Conservation (phyloP, 345 rosid species). For the Citrus maxima region DNA sequence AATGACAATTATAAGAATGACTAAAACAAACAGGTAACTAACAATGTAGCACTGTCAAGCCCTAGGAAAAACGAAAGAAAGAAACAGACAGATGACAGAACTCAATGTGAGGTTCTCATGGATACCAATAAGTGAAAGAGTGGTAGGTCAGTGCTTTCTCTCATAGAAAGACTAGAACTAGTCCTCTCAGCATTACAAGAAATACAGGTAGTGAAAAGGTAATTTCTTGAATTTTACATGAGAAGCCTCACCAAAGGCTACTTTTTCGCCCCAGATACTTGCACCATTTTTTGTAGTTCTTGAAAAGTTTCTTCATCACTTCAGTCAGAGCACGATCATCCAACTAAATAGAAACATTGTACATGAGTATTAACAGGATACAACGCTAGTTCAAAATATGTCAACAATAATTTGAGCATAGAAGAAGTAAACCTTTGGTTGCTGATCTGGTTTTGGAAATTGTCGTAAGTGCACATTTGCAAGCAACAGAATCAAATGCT, state of each 20-base stretch:
- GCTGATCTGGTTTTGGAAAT: conserved; percentile 49
- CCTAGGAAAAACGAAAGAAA: not conserved
- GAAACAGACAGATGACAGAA: not conserved
- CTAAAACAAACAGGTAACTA: not conserved
- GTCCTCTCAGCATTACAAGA: not conserved
- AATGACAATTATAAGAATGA: not conserved
- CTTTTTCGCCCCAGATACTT: conserved; percentile 62
- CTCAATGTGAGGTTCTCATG: not conserved
- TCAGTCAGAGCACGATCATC: conserved; percentile 55
- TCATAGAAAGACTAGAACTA: not conserved
- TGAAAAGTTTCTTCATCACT: conserved; percentile 59
- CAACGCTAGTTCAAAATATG: not conserved
- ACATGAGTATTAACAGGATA: not conserved
- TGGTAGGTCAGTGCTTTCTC: not conserved
- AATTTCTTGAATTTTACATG: not conserved
- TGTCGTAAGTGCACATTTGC: conserved; percentile 57
- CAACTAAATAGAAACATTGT: conserved; percentile 31
- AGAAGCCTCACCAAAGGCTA: conserved; percentile 55
- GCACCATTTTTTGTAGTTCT: conserved; percentile 69
- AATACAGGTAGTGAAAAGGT: not conserved
- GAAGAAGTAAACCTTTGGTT: conserved; percentile 41
- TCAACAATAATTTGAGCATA: conserved; percentile 5
- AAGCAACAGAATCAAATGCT: conserved; percentile 60
- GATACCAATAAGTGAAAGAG: not conserved
- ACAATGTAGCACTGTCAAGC: not conserved